Base-by-base conservation (phyloP, 495 filamentous ascomycete genomes). In the Xylaria telfairii region DNA sequence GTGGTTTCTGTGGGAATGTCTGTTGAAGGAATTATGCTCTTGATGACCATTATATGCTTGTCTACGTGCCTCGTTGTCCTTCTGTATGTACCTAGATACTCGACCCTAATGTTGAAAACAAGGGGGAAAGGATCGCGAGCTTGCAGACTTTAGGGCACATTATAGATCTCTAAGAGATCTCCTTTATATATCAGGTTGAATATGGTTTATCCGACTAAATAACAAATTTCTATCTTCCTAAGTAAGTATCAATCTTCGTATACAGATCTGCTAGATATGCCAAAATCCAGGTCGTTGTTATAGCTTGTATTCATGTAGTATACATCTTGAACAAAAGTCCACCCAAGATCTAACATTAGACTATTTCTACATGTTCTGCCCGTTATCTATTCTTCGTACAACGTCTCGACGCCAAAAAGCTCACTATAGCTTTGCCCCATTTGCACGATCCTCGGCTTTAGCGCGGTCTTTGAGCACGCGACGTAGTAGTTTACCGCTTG, bases 401-500 rank as follows among this genome's bases (percentile, higher is more conserved):
- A 9, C 4, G 5, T 34, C 42, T 32, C 26, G 6, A 0, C 7
- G 28, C 17, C 7, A 12, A 39, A 21, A 32, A 21, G 15, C 13
- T 49, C 0, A 69, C 73, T 39, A 77, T 42, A 77, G 69, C 75
- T 79, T 79, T 0, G 77, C 62, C 1, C 75, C 75, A 37, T 62
- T 69, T 9, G 74, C 71, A 12, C 74, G 71, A 65, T 80, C 80
- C 49, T 83, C 80, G 32, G 81, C 76, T 34, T 71, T 65, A 0
- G 74, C 74, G 15, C 72, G 71, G 28, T 83, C 84, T 47, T 84
- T 81, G 70, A 90, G 71, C 68, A 95, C 67, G 53, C 93, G 85
- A 72, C 95, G 90, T 74, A 98, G 78, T 63, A 98, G 94, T 87
- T 98, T 98, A 1, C 95, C 95, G 77, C 89, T 91, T 0, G 87